Percentiles rank a stretch among this genome's conserved stretches.
phyloP scores from a whole-genome alignment of 2,329 filamentous ascomycete genomes.

The Penicillium thymicola region DNA sequence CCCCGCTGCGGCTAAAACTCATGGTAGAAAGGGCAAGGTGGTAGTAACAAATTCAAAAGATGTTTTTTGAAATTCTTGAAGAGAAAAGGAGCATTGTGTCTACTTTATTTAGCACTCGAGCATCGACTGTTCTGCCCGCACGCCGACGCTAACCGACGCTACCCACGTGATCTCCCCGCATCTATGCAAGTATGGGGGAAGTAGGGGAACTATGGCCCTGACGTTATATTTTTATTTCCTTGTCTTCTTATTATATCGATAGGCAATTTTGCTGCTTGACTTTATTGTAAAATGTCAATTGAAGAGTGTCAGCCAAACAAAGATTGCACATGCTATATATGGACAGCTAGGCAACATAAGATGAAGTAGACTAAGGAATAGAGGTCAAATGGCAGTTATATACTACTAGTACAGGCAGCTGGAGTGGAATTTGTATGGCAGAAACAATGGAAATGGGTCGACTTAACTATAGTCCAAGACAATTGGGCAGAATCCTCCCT shows the following conservation, averaged over 20 bases:
- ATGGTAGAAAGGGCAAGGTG: slow-evolving; percentile 17
- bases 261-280: not conserved
- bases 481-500: not conserved
- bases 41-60: not conserved
- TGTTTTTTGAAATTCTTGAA: not conserved
- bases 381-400: not conserved
- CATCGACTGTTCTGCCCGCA: slow-evolving; percentile 7
- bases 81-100: slow-evolving; percentile 13
- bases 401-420: not conserved
- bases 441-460: not conserved
- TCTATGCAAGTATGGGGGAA: not conserved
- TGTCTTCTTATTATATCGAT: not conserved
- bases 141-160: slow-evolving; percentile 25
- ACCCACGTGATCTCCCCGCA: slow-evolving; percentile 25
- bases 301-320: not conserved
- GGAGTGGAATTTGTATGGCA: not conserved
- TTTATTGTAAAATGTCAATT: not conserved
- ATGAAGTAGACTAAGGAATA: not conserved
- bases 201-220: not conserved
- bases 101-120: slow-evolving; percentile 13
- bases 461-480: not conserved
- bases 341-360: not conserved
- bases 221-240: not conserved
- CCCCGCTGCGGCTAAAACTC: slow-evolving; percentile 32
- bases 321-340: not conserved